Conservation (phyloP, 163 green algal species). For the Prototheca wickerhamii region DNA sequence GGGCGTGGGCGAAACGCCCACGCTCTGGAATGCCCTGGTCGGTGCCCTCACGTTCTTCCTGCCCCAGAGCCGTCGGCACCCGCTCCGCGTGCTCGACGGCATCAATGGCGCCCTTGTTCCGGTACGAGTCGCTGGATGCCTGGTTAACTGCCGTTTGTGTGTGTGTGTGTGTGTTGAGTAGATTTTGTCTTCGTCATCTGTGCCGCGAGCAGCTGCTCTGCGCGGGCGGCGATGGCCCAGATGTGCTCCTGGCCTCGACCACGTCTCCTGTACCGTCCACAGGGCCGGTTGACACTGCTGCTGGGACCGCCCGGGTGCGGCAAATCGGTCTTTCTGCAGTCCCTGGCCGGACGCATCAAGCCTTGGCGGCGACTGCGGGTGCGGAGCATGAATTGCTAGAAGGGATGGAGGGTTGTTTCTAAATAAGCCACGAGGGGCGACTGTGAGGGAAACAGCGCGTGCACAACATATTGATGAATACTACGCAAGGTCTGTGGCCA, state of each 20-base stretch:
- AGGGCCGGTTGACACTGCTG: constrained; percentile 49
- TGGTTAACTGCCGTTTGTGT: too few species aligned
- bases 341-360: constrained; percentile 40
- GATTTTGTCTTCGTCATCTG: too few species aligned
- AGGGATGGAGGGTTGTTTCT: neutral
- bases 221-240: too few species aligned
- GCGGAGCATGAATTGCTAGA: neutral
- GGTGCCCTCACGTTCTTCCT: constrained; percentile 17
- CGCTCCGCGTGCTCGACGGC: constrained; percentile 25
- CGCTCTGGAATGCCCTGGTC: constrained; percentile 38
- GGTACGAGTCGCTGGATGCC: too few species aligned
- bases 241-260: too few species aligned
- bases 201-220: too few species aligned
- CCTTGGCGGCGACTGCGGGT: constrained; percentile 6
- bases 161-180: too few species aligned
- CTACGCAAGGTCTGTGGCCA: too few species aligned
- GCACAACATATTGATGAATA: too few species aligned
- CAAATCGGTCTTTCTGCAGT: constrained; percentile 59
- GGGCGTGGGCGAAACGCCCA: constrained; percentile 30
- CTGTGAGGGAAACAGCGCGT: too few species aligned
- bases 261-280: too few species aligned
- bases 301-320: constrained; percentile 63
- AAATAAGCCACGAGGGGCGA: too few species aligned
- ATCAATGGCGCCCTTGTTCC: constrained; percentile 33
- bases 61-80: constrained; percentile 10